Evolutionary conservation across 192 early-diverging fungal genomes (phyloP).

Genomic region (Entomortierella beljakovae): DNA sequence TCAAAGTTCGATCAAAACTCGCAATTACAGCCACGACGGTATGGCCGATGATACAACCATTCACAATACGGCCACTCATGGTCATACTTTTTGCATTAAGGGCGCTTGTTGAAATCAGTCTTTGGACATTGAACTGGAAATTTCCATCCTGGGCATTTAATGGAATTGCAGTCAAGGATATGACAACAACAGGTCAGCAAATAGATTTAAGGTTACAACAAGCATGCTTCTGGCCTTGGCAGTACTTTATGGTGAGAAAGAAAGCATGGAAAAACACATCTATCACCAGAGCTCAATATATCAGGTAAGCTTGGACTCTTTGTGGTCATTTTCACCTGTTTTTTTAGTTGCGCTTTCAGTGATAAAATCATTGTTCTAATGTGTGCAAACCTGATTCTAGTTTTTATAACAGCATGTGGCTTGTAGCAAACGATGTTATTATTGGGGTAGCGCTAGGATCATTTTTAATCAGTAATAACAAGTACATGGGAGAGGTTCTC

Average conservation of each 20-base stretch:
- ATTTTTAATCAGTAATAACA: slow-evolving; percentile 72
- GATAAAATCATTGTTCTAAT: neutral
- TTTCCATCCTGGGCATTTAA: slow-evolving; percentile 70
- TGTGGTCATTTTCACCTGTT: no score
- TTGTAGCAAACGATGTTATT: slow-evolving; percentile 92
- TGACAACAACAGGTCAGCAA: slow-evolving; percentile 83
- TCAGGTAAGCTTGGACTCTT: no score
- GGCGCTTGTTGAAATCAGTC: slow-evolving; percentile 61
- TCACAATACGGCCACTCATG: slow-evolving; percentile 54
- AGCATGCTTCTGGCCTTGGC: slow-evolving; percentile 87
- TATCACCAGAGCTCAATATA: slow-evolving; percentile 77
- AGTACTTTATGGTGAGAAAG: slow-evolving; percentile 77
- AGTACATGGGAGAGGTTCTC: slow-evolving; percentile 64
- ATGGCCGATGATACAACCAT: slow-evolving; percentile 51
- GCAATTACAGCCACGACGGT: slow-evolving; percentile 32
- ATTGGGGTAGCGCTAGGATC: slow-evolving; percentile 85
- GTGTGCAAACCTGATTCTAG: slow-evolving; percentile 44
- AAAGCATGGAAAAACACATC: slow-evolving; percentile 67
- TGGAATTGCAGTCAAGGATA: slow-evolving; percentile 78
- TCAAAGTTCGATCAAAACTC: slow-evolving; percentile 44
- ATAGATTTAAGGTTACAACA: slow-evolving; percentile 90
- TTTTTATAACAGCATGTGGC: slow-evolving; percentile 97
- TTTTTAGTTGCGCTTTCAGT: slow-evolving; percentile 3
- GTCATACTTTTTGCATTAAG: slow-evolving; percentile 61
- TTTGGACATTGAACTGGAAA: slow-evolving; percentile 70